Conservation (phyloP, 108 stramenopile genomes). For the Chaetoceros tenuissimus region DNA sequence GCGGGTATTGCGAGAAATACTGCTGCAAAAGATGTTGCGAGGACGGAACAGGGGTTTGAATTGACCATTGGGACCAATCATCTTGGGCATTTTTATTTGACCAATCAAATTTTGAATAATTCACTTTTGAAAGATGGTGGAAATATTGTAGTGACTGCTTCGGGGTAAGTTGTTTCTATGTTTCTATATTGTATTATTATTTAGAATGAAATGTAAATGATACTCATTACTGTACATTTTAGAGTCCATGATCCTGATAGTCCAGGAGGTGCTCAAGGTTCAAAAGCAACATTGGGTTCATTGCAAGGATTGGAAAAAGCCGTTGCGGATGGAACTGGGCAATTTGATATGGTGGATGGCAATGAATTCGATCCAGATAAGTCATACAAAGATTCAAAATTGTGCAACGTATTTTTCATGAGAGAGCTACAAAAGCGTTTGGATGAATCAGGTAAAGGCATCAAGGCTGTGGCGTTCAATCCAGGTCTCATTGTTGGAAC, state of each 20-base stretch:
- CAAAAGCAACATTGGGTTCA: conserved; percentile 65
- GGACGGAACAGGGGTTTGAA: conserved; percentile 73
- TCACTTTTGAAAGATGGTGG: conserved; percentile 14
- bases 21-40: conserved; percentile 45
- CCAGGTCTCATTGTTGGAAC: conserved; percentile 79
- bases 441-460: conserved; percentile 22
- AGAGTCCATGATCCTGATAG: conserved; percentile 85
- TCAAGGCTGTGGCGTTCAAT: conserved; percentile 63
- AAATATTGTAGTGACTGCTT: conserved; percentile 74
- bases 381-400: conserved; percentile 83
- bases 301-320: conserved; percentile 56
- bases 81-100: conserved; percentile 93
- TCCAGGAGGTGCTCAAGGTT: conserved; percentile 75
- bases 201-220: too few relatives aligned
- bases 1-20: conserved; percentile 74
- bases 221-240: too few relatives aligned
- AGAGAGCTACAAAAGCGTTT: conserved; percentile 69
- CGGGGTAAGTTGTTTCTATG: too few relatives aligned
- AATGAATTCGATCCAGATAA: conserved; percentile 75
- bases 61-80: conserved; percentile 91
- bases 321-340: conserved; percentile 17
- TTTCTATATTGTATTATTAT: too few relatives aligned
- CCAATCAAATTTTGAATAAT: conserved; percentile 51
- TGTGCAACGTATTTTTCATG: conserved; percentile 82
- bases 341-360: conserved; percentile 87